These are phyloP conservation scores for Senna tora DNA, from an alignment of 306 rosid species.

Conservation along the genomic window DNA sequence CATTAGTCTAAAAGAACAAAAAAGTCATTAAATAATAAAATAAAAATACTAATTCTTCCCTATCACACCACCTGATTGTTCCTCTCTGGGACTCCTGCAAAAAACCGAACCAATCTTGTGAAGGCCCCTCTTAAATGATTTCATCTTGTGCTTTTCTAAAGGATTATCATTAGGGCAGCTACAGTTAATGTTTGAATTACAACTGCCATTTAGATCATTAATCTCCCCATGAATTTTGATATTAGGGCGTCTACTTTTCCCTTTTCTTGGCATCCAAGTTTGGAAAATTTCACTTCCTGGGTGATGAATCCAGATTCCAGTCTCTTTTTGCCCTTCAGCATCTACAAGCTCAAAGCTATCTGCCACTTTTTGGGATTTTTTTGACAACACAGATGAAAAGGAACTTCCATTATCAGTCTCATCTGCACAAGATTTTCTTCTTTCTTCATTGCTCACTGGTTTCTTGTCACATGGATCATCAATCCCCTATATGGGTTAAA, in stretches of 20 bases:
- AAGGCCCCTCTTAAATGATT: slow-evolving; percentile 63
- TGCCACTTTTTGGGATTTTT: slow-evolving; percentile 49
- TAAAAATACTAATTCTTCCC: background rate
- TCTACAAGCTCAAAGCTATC: slow-evolving; percentile 82
- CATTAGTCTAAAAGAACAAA: background rate
- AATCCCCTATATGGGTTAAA: slow-evolving; percentile 52
- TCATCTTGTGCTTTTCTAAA: slow-evolving; percentile 50
- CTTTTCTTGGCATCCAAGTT: slow-evolving; percentile 86
- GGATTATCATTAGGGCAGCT: slow-evolving; percentile 59
- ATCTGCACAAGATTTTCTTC: slow-evolving; percentile 43
- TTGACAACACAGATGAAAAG: slow-evolving; percentile 50
- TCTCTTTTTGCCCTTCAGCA: slow-evolving; percentile 74
- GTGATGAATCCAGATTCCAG: slow-evolving; percentile 91
- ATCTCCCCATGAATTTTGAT: slow-evolving; percentile 63
- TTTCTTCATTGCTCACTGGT: slow-evolving; percentile 42
- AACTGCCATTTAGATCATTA: slow-evolving; percentile 39
- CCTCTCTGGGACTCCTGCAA: slow-evolving; percentile 51
- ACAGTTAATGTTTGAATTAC: slow-evolving; percentile 45
- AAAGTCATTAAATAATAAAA: background rate
- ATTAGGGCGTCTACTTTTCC: slow-evolving; percentile 63
- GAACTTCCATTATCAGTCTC: slow-evolving; percentile 52
- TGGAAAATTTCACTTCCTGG: slow-evolving; percentile 83
- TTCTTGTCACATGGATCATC: slow-evolving; percentile 44
- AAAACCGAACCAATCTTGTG: slow-evolving; percentile 67
- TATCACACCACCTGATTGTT: background rate